Evolutionary conservation across 2,329 filamentous ascomycete species (phyloP), one percentile per base, ranked within the genome.

Genomic region (Aspergillus tanneri): DNA sequence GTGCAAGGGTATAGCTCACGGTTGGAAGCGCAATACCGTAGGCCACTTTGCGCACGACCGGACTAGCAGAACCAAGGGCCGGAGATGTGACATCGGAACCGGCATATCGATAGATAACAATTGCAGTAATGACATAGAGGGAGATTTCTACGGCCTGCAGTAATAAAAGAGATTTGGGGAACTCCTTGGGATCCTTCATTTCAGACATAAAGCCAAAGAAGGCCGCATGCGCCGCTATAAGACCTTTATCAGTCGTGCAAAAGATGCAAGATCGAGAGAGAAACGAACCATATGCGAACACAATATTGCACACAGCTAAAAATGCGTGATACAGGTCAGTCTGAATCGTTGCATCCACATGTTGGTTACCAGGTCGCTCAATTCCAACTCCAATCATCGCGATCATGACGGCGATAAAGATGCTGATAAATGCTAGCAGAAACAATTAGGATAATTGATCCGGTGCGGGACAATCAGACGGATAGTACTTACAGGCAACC

Each of bases 11-110:
- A n/a, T n/a, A n/a, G n/a, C n/a, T n/a, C n/a, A n/a, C n/a, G n/a
- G 86, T 87, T 8, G 84, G 85, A 4, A 85, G 77, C 1, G 85
- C 85, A 46, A 88, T 71, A 19, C 82, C 84, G 70, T 82, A 88
- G 5, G 85, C 83, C 9, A 85, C 71, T 61, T 86, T 86, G 28
- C 78, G 75, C 51, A 87, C 70, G 0, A 76, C 58, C 2, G 64
- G 64, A 2, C 76, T 75, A 11, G 84, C 77, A 1, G 84, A 86
- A 10, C 81, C 79, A 1, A 89, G 76, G 0, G 86, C 85, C 0
- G 86, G 86, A 1, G 81, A 83, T 1, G 76, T 72, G 2, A 88
- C 84, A 16, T 75, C 66, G 0, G 73, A 69, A 0, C 86, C 86
- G 2, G 80, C 80, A 59, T 79, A 88, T 55, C 79, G 74, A 67